Base-by-base conservation (phyloP, 2,329 filamentous ascomycete species). In the Arthrinium phaeospermum region DNA sequence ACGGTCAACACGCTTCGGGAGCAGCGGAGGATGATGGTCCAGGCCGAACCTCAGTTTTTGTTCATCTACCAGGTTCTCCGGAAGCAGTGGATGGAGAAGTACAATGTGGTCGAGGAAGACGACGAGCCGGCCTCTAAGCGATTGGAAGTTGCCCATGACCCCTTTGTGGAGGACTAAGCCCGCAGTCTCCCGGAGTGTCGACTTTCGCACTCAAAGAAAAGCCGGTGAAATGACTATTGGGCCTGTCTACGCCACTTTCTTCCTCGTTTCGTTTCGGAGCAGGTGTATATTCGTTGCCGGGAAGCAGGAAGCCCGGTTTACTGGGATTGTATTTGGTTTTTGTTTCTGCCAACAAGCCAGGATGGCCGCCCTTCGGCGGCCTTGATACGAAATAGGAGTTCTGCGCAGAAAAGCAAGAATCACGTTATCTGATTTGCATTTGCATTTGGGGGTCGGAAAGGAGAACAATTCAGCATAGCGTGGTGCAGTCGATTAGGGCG, bases 1-100 rank as follows among this genome's bases (percentile, higher is more conserved):
- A 93, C 93, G 0, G 95, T 99, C 71, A 92, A 97, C 77, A 83
- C 85, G 73, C 87, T 99, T 71, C 90, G 96, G 64, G 90, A 96
- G 81, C 96, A 99, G 85, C 90, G 96, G 24, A 93, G 94, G 85
- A 94, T 92, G 83, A 99, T 99, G 96, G 96, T 99, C 6, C 96
- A 98, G 83, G 92, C 93, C 67, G 93, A 96, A 77, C 81, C 88
- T 68, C 96, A 99, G 81, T 96, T 93, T 78, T 83, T 90, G 49
- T 98, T 98, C 81, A 89, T 99, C 72, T 98, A 99, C 83, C 91
- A 95, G 78, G 94, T 97, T 1, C 82, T 98, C 78, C 89, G 91
- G 70, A 92, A 94, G 80, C 85, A 91, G 71, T 95, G 93, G 91
- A 84, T 90, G 74, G 91, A 93, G 46, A 91, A 87, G 78, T 91